Evolutionary conservation across 208 protist genomes (phyloP).

Genomic region (Trypanosoma lewisi): DNA sequence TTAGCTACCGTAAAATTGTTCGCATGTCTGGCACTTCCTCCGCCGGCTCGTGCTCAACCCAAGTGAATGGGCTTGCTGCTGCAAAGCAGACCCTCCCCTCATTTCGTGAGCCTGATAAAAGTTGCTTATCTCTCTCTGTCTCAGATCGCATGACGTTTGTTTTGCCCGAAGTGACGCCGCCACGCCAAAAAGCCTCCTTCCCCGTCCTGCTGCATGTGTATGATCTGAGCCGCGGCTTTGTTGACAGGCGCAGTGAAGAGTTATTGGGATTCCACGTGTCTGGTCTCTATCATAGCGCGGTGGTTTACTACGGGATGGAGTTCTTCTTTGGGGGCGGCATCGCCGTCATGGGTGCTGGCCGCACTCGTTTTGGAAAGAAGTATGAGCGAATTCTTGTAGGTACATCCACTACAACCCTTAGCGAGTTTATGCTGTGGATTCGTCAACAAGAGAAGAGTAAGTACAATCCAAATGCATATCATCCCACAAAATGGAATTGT

Average conservation of each 20-base stretch:
- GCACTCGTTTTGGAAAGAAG: conserved; percentile 82
- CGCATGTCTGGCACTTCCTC: not conserved
- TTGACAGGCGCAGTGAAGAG: conserved; percentile 46
- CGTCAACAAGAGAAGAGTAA: conserved; percentile 21
- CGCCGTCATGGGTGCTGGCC: conserved; percentile 35
- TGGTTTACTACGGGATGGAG: conserved; percentile 92
- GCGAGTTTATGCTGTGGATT: conserved; percentile 66
- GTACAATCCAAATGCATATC: conserved; percentile 76
- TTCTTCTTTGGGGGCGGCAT: conserved; percentile 95
- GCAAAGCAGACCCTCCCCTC: not conserved
- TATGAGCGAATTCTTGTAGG: conserved; percentile 58
- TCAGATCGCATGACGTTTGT: conserved; percentile 13
- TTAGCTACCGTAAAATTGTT: conserved; percentile 2
- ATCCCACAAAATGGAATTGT: conserved; percentile 90
- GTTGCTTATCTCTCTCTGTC: not conserved
- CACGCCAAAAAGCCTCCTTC: not conserved
- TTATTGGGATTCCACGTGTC: conserved; percentile 71
- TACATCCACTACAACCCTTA: conserved; percentile 35
- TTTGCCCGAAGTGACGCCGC: conserved; percentile 9
- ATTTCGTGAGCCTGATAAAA: not conserved
- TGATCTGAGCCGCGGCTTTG: conserved; percentile 83
- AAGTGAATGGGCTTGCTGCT: not conserved
- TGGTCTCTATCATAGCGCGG: conserved; percentile 89
- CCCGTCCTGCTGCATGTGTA: conserved; percentile 86
- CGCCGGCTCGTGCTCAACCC: not conserved